Base-by-base conservation (phyloP, 2,329 filamentous ascomycete species). In the Curvularia spicifera region DNA sequence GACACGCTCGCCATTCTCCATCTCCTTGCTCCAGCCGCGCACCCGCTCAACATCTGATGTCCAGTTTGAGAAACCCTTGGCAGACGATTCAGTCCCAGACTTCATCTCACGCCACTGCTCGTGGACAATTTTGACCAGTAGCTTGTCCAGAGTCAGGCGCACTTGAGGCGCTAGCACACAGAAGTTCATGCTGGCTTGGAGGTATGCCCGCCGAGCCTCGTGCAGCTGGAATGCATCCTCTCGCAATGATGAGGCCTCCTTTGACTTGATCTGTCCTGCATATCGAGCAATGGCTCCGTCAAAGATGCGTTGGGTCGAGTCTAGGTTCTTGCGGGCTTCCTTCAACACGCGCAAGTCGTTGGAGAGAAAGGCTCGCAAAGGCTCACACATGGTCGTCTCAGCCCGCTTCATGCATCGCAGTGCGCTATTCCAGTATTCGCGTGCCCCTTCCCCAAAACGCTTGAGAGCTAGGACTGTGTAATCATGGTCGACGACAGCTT, bases 191-290 rank as follows among this genome's bases (percentile, higher is more conserved):
- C 91, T 93, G 1, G 93, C 90, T 74, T 93, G 94, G 43, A 98
- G 82, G 75, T 99, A 99, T 31, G 88, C 86, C 72, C 95, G 96
- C 57, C 94, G 87, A 24, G 91, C 91, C 80, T 98, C 95, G 74
- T 97, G 95, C 37, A 98, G 87, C 73, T 95, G 89, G 71, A 99
- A 99, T 0, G 95, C 95, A 78, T 99, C 95, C 76, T 99, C 95
- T 59, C 95, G 86, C 55, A 99, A 82, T 1, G 93, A 87, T 0
- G 93, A 97, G 0, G 94, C 87, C 77, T 99, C 95, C 78, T 98
- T 99, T 5, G 91, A 89, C 81, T 97, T 98, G 65, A 89, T 90
- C 77, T 97, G 93, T 3, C 85, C 83, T 5, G 93, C 85, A 72
- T 96, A 98, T 57, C 93, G 87, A 22, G 91, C 86, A 57, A 97